Conservation (phyloP, 805 yeast species). For the Scheffersomyces amazonensis region DNA sequence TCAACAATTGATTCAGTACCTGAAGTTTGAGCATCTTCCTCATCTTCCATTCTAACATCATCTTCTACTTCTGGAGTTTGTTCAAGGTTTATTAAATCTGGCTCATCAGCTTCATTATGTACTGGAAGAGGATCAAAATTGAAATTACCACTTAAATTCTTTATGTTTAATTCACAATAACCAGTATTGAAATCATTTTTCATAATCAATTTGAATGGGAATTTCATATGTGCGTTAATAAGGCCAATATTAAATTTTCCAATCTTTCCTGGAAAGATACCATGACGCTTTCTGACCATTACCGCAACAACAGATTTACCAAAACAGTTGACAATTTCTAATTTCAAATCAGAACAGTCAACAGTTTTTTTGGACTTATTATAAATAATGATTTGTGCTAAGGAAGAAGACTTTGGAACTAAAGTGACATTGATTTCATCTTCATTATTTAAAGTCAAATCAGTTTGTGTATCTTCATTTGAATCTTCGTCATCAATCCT, state of each 20-base stretch:
- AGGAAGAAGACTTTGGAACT: conserved; percentile 26
- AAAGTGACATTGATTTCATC: conserved; percentile 17
- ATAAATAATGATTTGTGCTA: conserved; percentile 29
- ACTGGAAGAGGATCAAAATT: conserved; percentile 3
- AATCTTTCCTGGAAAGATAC: conserved; percentile 26
- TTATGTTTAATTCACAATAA: conserved; percentile 18
- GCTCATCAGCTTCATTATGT: neutral
- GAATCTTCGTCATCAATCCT: neutral
- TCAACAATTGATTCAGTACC: conserved; percentile 5
- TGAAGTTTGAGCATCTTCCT: conserved; percentile 3
- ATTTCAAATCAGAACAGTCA: conserved; percentile 26
- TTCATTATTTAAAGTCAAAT: neutral
- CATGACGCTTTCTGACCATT: conserved; percentile 27
- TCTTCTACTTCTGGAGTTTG: conserved; percentile 2
- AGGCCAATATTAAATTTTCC: conserved; percentile 33
- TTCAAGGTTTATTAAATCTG: conserved; percentile 1
- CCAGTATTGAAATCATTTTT: conserved; percentile 16
- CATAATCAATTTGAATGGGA: conserved; percentile 30
- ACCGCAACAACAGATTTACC: conserved; percentile 22
- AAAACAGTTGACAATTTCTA: conserved; percentile 29
- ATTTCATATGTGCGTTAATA: conserved; percentile 27
- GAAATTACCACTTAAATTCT: conserved; percentile 21
- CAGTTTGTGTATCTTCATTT: neutral
- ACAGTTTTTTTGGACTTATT: conserved; percentile 24
- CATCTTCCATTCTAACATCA: neutral